Percentiles rank a stretch among this genome's conserved stretches.
Conservation (phyloP, 2,329 filamentous ascomycete species). For the Albifimbria verrucaria region DNA sequence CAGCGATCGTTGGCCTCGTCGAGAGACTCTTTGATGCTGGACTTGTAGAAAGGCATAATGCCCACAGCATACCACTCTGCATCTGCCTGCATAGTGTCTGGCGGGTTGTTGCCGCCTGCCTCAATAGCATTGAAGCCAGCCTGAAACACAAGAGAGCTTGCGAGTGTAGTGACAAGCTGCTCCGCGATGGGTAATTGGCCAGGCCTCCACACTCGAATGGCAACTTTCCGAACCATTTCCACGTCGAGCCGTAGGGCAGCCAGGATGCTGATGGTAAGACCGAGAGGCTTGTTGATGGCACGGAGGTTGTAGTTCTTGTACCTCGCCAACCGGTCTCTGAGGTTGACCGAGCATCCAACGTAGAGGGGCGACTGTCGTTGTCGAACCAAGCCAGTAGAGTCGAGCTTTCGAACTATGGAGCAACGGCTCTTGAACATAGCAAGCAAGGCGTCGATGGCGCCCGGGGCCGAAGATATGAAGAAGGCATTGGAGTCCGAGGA, state of each 20-base stretch:
- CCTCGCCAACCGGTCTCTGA: background rate
- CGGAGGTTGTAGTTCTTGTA: background rate
- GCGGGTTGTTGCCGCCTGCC: constrained; percentile 5
- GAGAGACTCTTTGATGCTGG: too few relatives aligned
- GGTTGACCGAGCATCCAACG: constrained; percentile 8
- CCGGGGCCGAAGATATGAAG: too few relatives aligned
- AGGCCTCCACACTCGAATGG: background rate
- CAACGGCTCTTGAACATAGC: too few relatives aligned
- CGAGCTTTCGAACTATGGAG: too few relatives aligned
- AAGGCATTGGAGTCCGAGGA: too few relatives aligned
- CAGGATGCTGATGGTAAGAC: constrained; percentile 1
- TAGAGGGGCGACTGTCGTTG: constrained; percentile 9
- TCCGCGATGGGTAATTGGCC: constrained; percentile 8
- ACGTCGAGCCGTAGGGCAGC: background rate
- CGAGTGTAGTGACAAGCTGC: constrained; percentile 8
- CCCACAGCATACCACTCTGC: too few relatives aligned
- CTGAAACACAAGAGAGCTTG: constrained; percentile 6
- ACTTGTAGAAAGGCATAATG: too few relatives aligned
- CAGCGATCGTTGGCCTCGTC: too few relatives aligned
- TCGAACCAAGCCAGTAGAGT: constrained; percentile 1
- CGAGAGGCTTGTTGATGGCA: constrained; percentile 5
- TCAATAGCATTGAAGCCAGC: constrained; percentile 11
- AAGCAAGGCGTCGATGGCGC: too few relatives aligned
- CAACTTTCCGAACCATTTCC: background rate
- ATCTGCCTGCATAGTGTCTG: too few relatives aligned